Evolutionary conservation across 116 monocot species (phyloP), one percentile per base, ranked within the genome.

Genomic region (Iris pallida): DNA sequence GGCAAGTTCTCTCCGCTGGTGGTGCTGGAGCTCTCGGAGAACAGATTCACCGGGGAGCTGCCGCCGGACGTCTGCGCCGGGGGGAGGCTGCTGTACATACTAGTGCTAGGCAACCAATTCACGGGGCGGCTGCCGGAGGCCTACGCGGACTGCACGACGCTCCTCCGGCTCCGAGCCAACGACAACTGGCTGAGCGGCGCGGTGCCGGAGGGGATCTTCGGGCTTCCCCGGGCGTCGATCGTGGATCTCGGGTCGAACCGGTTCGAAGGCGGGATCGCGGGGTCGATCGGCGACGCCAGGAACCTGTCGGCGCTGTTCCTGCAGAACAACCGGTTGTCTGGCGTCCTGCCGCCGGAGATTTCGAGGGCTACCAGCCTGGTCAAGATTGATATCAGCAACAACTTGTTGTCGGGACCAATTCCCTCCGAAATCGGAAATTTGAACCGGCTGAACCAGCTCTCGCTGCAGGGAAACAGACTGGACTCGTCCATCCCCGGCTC

Each of bases 371-470:
- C 66, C 3, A 79, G 62, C 15, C 62, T 98, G 41, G 88, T 90
- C 47, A 98, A 90, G 86, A 83, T 98, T 17, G 93, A 98, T 45
- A 69, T 98, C 20, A 92, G 87, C 78, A 81, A 90, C 73, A 93
- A 98, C 51, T 61, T 71, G n/a, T 70, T 97, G n/a, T 78, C 82
- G 0, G 90, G 93, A 17, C 71, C 90, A 8, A 86, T 98, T 54
- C 98, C 98, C 1, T 20, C 71, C 11, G 83, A 86, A 62, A 61
- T 98, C 12, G 87, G 90, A 3, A 55, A 70, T 14, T 68, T 98
- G 69, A 55, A 14, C 13, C 75, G 69, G 47, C 78, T 98, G 46
- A 98, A 90, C 45, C 83, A 90, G 74, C 65, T 98, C 8, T 79
- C 90, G 1, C 64, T 98, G 73, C 90, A 98, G 53, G 80, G 77